Evolutionary conservation across 2,329 filamentous ascomycete genomes (phyloP).

Genomic region (Botrytis elliptica): DNA sequence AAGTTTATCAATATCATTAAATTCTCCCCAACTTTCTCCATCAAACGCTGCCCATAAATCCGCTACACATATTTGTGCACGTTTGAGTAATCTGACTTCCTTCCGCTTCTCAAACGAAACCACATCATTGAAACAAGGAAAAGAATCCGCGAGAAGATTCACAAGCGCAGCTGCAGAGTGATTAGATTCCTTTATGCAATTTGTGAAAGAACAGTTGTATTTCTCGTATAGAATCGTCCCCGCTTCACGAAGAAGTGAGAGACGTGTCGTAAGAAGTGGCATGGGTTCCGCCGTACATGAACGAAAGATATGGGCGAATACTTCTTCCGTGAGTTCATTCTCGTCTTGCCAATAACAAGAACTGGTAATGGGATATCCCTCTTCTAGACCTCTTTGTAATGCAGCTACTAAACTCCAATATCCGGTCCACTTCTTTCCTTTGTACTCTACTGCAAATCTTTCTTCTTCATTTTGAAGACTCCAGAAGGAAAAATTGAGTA

Average conservation of each 20-base stretch:
- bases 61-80: slow-evolving; percentile 92
- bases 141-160: slow-evolving; percentile 78
- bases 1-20: slow-evolving; percentile 88
- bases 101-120: slow-evolving; percentile 69
- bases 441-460: slow-evolving; percentile 80
- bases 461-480: slow-evolving; percentile 65
- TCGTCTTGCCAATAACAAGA: slow-evolving; percentile 83
- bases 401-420: slow-evolving; percentile 94
- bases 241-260: slow-evolving; percentile 79
- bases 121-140: slow-evolving; percentile 84
- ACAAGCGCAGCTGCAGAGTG: slow-evolving; percentile 81
- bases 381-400: slow-evolving; percentile 82
- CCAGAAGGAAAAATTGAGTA: slow-evolving; percentile 98
- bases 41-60: slow-evolving; percentile 97
- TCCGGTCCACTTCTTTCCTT: slow-evolving; percentile 80
- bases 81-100: slow-evolving; percentile 80
- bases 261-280: slow-evolving; percentile 74
- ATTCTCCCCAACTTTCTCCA: slow-evolving; percentile 73
- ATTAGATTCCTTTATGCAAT: slow-evolving; percentile 71
- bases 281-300: slow-evolving; percentile 85
- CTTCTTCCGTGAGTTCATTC: slow-evolving; percentile 70
- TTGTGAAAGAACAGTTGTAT: slow-evolving; percentile 71
- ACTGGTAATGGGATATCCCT: slow-evolving; percentile 82
- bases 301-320: slow-evolving; percentile 75
- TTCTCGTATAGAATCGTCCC: slow-evolving; percentile 76